These are phyloP conservation scores for Citrullus mucosospermus DNA, from an alignment of 306 rosid species.

Conservation along the genomic window DNA sequence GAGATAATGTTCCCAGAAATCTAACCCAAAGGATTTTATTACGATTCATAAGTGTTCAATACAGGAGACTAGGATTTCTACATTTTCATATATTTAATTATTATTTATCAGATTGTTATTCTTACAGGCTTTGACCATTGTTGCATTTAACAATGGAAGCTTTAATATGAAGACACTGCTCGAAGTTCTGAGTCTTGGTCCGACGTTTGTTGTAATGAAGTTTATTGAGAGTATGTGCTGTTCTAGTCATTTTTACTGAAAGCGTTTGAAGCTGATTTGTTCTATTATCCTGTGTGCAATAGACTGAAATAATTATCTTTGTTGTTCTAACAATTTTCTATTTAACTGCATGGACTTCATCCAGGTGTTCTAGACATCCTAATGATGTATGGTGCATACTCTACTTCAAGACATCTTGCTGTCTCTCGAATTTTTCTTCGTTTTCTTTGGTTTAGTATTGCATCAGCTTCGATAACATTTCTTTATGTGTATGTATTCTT, in stretches of 20 bases:
- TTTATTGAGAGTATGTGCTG: slow-evolving; percentile 66
- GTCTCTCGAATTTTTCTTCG: slow-evolving; percentile 75
- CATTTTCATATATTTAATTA: background rate
- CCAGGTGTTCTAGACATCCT: slow-evolving; percentile 79
- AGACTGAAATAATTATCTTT: background rate
- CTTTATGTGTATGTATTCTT: slow-evolving; percentile 61
- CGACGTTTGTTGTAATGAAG: slow-evolving; percentile 83
- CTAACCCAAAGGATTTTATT: too few species aligned
- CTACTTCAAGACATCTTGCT: slow-evolving; percentile 62
- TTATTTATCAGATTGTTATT: background rate
- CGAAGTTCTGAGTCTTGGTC: slow-evolving; percentile 85
- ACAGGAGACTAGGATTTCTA: background rate
- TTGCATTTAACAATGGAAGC: slow-evolving; percentile 64
- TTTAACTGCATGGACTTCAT: background rate
- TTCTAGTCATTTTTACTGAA: background rate
- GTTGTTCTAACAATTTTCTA: background rate
- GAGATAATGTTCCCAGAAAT: too few species aligned
- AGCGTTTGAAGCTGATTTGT: background rate
- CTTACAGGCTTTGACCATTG: slow-evolving; percentile 59
- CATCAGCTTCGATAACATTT: slow-evolving; percentile 61
- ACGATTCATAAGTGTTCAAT: too few species aligned
- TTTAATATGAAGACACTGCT: slow-evolving; percentile 61
- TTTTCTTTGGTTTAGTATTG: slow-evolving; percentile 63
- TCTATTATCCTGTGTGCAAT: background rate
- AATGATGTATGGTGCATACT: slow-evolving; percentile 97